These are phyloP conservation scores for Cytospora chrysosperma DNA, from an alignment of 2,329 filamentous ascomycete genomes.

Conservation along the genomic window DNA sequence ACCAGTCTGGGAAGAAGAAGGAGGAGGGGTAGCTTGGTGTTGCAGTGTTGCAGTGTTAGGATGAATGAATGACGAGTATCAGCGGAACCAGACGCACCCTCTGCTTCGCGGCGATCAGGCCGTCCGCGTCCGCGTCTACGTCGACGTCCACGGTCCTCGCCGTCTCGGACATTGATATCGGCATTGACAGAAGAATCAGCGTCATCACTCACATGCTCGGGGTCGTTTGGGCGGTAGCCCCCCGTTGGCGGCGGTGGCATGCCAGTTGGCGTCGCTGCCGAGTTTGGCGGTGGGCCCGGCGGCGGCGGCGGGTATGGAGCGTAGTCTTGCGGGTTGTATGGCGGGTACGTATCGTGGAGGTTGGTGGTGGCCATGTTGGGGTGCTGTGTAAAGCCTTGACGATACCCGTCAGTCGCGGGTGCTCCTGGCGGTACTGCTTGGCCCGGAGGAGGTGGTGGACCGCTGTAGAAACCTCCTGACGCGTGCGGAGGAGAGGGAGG, in stretches of 20 bases:
- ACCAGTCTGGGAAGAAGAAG: neutral
- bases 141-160: neutral
- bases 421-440: neutral
- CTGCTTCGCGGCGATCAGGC: constrained; percentile 7
- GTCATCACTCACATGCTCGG: constrained; percentile 25
- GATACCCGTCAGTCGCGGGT: constrained; percentile 10
- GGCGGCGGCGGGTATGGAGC: constrained; percentile 41
- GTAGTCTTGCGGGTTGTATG: constrained; percentile 46
- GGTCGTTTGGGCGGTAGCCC: constrained; percentile 20
- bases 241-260: constrained; percentile 28
- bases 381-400: constrained; percentile 38
- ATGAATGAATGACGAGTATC: constrained; percentile 5
- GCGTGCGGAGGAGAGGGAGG: constrained; percentile 49
- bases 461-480: constrained; percentile 52
- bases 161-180: constrained; percentile 9
- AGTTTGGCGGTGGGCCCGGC: constrained; percentile 33
- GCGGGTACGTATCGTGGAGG: constrained; percentile 36
- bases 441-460: constrained; percentile 30
- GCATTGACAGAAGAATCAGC: constrained; percentile 17
- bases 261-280: constrained; percentile 27
- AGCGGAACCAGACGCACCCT: constrained; percentile 22
- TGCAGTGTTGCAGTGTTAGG: neutral
- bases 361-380: constrained; percentile 36
- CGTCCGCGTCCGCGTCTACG: neutral
- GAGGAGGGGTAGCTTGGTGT: neutral